These are phyloP conservation scores for Posidonia oceanica DNA, from an alignment of 116 monocot species.

Conservation along the genomic window DNA sequence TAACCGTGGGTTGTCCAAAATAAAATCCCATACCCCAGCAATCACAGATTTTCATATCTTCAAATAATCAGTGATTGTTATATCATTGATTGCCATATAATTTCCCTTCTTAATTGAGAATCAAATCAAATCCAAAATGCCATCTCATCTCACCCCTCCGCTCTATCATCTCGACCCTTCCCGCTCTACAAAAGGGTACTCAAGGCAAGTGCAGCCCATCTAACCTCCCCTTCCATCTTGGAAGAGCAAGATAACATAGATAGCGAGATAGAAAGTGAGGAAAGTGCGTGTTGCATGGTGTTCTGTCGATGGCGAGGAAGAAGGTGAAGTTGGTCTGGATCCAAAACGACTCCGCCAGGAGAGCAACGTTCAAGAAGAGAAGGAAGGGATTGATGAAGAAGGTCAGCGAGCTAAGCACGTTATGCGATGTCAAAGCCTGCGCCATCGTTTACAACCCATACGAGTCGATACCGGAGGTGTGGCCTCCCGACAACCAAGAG, in stretches of 20 bases:
- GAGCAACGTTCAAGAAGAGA: constrained; percentile 42
- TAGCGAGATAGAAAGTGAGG: too few relatives aligned
- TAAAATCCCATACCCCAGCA: background rate
- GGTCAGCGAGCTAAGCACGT: constrained; percentile 28
- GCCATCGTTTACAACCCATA: constrained; percentile 25
- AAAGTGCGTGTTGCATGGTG: too few relatives aligned
- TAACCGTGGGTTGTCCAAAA: background rate
- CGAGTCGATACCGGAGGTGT: constrained; percentile 26
- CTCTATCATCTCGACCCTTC: too few relatives aligned
- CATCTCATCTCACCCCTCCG: background rate
- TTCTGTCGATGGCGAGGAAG: constrained; percentile 29
- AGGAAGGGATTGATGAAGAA: constrained; percentile 43
- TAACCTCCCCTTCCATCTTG: background rate
- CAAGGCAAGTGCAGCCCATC: background rate
- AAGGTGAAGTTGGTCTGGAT: constrained; percentile 47
- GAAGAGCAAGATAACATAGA: too few relatives aligned
- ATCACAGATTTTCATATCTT: background rate
- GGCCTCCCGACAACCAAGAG: constrained; percentile 21
- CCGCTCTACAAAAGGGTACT: background rate
- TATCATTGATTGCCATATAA: background rate
- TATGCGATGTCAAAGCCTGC: constrained; percentile 28
- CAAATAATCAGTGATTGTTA: background rate
- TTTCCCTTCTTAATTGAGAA: background rate
- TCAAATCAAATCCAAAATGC: background rate
- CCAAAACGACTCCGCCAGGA: constrained; percentile 20